Conservation (phyloP, 2,329 filamentous ascomycete species). For the Onygenales sp. region DNA sequence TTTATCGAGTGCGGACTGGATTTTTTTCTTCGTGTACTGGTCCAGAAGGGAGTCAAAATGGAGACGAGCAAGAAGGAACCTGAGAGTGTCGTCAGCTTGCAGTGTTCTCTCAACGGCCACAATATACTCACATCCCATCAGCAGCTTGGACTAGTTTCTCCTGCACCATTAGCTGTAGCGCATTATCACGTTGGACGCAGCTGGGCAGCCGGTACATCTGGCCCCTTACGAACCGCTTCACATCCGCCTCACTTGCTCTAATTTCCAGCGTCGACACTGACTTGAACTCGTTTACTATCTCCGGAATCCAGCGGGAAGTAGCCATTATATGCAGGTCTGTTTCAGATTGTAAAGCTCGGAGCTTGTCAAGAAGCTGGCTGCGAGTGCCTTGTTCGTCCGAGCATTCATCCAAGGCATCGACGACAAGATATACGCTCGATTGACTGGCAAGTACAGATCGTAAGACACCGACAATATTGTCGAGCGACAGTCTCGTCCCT, state of each 20-base stretch:
- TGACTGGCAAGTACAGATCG: neutral
- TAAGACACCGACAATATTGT: slow-evolving; percentile 7
- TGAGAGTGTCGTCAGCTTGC: slow-evolving; percentile 1
- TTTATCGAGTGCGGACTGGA: slow-evolving; percentile 13
- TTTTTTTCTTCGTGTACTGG: slow-evolving; percentile 16
- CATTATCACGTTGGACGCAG: neutral
- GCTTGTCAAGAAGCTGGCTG: too few relatives aligned
- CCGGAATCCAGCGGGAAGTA: neutral
- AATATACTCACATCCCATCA: slow-evolving; percentile 13
- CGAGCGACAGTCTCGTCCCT: slow-evolving; percentile 4
- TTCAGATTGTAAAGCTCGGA: too few relatives aligned
- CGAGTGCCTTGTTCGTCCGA: too few relatives aligned
- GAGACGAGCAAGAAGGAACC: slow-evolving; percentile 20
- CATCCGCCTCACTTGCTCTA: neutral
- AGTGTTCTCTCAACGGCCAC: neutral
- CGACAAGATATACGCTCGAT: slow-evolving; percentile 10
- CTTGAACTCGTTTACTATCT: neutral
- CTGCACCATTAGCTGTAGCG: slow-evolving; percentile 9
- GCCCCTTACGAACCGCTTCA: slow-evolving; percentile 5
- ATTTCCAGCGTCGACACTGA: neutral
- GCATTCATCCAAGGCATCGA: slow-evolving; percentile 13
- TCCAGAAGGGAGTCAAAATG: slow-evolving; percentile 13
- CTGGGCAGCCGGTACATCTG: slow-evolving; percentile 7
- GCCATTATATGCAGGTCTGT: neutral
- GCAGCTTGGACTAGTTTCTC: slow-evolving; percentile 7